Base-by-base conservation (phyloP, 2,329 filamentous ascomycete genomes). In the Hymenoscyphus infarciens region DNA sequence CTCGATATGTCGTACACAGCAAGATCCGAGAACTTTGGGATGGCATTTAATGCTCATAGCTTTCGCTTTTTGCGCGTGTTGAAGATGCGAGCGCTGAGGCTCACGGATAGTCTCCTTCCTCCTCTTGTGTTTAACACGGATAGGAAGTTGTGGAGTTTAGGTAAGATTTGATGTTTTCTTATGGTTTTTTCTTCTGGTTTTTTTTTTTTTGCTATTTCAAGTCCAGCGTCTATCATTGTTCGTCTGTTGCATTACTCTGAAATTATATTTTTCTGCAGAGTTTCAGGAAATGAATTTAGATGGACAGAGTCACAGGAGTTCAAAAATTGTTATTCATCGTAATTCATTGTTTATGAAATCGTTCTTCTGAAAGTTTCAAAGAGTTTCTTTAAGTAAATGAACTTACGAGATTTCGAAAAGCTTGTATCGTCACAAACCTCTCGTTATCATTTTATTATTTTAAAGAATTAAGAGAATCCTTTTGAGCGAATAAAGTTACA, bases 71-170 rank as follows among this genome's bases (percentile, higher is more conserved):
- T 62, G 22, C 56, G 81, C 2, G 74, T 87, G 3, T 71, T 87
- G 29, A 87, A 84, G 67, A 72, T 80, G 0, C 74, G 76, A 56
- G 75, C 77, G 1, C 77, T 81, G 25, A 78, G 81, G 63, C 67
- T 87, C 25, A 78, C 80, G 25, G 77, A 83, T 62, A 60, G 61
- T 1, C 72, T 75, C 1, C 72, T 77, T 2, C 61, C 73, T 0
- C 52, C 71, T 2, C 65, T 79, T 49, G 68, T 82, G 69, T 66
- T 70, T 63, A 65, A 71, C 5, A 77, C 53, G 53, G 29, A 31
- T 19, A 31, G 25, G 27, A 33, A 55, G 27, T 33, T 55, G 29
- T 55, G 53, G 53, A 55, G 53, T 33, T 52, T 52, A 25, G 45
- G 45, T 52, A 22, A 52, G 45, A 22, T 5, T 52, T 25, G 4